Evolutionary conservation across 306 rosid genomes (phyloP).

Genomic region (Benincasa hispida): DNA sequence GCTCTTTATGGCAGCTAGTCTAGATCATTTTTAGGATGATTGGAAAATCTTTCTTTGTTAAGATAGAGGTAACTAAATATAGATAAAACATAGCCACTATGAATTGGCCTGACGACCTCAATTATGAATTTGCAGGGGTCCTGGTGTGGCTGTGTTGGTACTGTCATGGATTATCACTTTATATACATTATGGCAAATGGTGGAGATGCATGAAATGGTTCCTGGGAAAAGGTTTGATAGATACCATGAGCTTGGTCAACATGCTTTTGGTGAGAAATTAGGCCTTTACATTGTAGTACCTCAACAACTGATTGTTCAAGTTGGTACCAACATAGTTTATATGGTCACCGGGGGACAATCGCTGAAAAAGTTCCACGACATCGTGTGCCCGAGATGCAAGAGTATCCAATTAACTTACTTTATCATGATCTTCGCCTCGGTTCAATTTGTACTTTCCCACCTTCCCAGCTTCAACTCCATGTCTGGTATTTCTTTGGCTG

Average conservation of each 20-base stretch:
- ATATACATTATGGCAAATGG: slow-evolving; percentile 61
- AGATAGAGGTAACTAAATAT: too few relatives aligned
- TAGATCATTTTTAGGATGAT: too few relatives aligned
- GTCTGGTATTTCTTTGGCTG: slow-evolving; percentile 36
- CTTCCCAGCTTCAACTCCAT: slow-evolving; percentile 46
- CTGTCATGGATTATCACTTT: slow-evolving; percentile 46
- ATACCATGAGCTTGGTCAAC: slow-evolving; percentile 46
- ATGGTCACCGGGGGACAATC: slow-evolving; percentile 56
- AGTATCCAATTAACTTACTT: slow-evolving; percentile 26
- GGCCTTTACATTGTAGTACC: slow-evolving; percentile 56
- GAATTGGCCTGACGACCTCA: background rate
- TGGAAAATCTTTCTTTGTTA: too few relatives aligned
- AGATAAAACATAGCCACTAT: background rate
- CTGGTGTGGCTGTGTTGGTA: slow-evolving; percentile 47
- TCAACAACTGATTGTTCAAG: slow-evolving; percentile 40
- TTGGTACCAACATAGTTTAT: slow-evolving; percentile 33
- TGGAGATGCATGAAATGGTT: slow-evolving; percentile 54
- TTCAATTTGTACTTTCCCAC: slow-evolving; percentile 43
- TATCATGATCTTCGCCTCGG: slow-evolving; percentile 52
- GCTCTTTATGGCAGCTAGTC: too few relatives aligned
- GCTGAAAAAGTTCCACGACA: slow-evolving; percentile 31
- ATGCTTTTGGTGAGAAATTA: slow-evolving; percentile 47
- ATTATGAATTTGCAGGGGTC: slow-evolving; percentile 46
- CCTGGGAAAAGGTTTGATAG: slow-evolving; percentile 47
- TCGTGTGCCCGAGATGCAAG: slow-evolving; percentile 19